Evolutionary conservation across 2,329 filamentous ascomycete species (phyloP).

Genomic region (Penicillium psychrosexuale): DNA sequence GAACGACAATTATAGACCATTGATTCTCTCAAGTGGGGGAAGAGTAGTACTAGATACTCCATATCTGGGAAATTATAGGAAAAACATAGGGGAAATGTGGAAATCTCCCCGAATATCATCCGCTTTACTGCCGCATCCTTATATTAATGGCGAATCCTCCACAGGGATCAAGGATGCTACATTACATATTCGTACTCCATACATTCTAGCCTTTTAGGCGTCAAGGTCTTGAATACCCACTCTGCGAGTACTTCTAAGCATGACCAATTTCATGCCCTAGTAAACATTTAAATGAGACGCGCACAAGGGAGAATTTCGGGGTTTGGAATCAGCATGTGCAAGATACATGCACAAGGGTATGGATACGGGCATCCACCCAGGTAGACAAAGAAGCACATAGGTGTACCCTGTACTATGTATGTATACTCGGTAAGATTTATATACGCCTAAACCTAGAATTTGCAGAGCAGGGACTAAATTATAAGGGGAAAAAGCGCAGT

Average conservation of each 20-base stretch:
- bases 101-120: constrained; percentile 2
- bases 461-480: neutral
- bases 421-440: neutral
- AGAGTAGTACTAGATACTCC: neutral
- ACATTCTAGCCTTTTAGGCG: neutral
- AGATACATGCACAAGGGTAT: neutral
- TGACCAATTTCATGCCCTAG: constrained; percentile 15
- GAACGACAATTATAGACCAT: constrained; percentile 1
- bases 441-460: neutral
- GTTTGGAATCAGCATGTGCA: neutral
- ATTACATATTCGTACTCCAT: neutral
- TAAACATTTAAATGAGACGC: neutral
- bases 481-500: neutral
- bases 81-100: neutral
- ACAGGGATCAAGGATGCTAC: constrained; percentile 1
- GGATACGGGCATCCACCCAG: neutral
- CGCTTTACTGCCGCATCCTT: constrained; percentile 10
- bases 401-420: neutral
- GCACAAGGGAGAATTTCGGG: constrained; percentile 7
- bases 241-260: constrained; percentile 5
- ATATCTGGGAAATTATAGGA: neutral
- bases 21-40: neutral
- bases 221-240: neutral
- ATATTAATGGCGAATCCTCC: constrained; percentile 12
- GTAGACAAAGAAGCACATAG: neutral